Evolutionary conservation across 2,329 filamentous ascomycete species (phyloP).

Genomic region (Colletotrichum kahawae): DNA sequence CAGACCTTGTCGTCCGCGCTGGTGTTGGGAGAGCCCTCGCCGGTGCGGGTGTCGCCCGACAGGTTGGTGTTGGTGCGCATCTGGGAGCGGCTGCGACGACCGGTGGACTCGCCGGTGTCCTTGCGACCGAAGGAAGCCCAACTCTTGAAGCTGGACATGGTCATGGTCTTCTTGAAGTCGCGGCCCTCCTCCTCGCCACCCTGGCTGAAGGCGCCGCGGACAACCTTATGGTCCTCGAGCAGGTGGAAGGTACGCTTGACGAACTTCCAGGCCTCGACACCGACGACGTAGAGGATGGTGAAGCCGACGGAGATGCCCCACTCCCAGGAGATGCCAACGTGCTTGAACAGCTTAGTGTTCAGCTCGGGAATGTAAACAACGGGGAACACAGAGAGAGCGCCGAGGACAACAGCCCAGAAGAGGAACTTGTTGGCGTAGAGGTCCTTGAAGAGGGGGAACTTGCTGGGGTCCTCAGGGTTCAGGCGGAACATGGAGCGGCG

Average conservation of each 20-base stretch:
- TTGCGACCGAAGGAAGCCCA: constrained; percentile 48
- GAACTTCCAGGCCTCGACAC: constrained; percentile 76
- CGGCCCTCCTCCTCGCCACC: constrained; percentile 49
- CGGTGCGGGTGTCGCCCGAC: constrained; percentile 21
- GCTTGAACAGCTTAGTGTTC: constrained; percentile 75
- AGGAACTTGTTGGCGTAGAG: constrained; percentile 74
- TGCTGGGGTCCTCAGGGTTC: constrained; percentile 55
- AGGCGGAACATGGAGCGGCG: constrained; percentile 75
- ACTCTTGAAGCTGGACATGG: constrained; percentile 56
- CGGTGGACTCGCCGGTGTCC: constrained; percentile 42
- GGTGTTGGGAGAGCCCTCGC: constrained; percentile 7
- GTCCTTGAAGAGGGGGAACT: constrained; percentile 63
- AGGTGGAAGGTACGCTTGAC: constrained; percentile 63
- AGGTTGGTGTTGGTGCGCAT: constrained; percentile 20
- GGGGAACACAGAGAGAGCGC: constrained; percentile 67
- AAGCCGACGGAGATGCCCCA: constrained; percentile 73
- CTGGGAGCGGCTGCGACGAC: constrained; percentile 15
- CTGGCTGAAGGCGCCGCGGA: constrained; percentile 57
- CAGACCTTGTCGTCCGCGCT: constrained; percentile 17
- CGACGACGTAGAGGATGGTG: constrained; percentile 67
- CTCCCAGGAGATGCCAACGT: constrained; percentile 75
- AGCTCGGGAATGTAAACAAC: constrained; percentile 76
- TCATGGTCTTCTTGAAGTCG: constrained; percentile 52
- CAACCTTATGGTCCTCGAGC: constrained; percentile 57
- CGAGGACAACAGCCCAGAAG: constrained; percentile 69